Base-by-base conservation (phyloP, 352 stramenopile genomes). In the Thraustochytrium sp. region DNA sequence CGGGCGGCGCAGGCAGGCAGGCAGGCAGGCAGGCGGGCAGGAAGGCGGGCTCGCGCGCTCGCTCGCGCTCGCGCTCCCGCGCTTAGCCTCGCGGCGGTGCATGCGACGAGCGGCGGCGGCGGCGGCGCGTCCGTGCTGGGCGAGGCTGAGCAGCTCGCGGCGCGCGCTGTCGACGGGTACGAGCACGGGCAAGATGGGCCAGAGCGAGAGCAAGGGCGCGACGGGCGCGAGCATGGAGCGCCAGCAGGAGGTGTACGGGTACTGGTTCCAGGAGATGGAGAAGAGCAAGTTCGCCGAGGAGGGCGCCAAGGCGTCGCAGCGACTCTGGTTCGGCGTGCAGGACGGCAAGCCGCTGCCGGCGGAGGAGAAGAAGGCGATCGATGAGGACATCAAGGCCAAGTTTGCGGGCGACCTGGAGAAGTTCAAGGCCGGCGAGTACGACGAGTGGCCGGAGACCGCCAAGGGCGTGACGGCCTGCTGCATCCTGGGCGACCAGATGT, bases 401-500 rank as follows among this genome's bases (percentile, higher is more conserved):
- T 82, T 82, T 49, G 74, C 16, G 21, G 74, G 26, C 5, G 74
- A 73, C 40, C 2, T 82, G 8, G 34, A 73, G 13, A 74, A 73
- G 49, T 46, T 55, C 49, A 55, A 53, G 26, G 9, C 11, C 26
- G 74, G 51, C 4, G 55, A 82, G 55, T 74, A 74, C 31, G 74
- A 73, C 38, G 37, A 55, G 37, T 82, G 74, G 74, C 37, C 48
- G 13, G 74, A 36, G n/a, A 73, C 36, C 36, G 74, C 49, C 34
- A 46, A 46, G 21, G 42, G 44, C 31, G 72, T 73, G 31, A 46
- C 53, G 2, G 85, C 86, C 29, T 84, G 87, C 64, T 74, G 90
- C 31, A 85, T 92, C 36, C 53, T 91, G 1, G 86, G 84, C 36
- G 89, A 92, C 86, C 89, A 92, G 85, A 84, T 92, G 36, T 87